Percentiles rank a stretch among this genome's conserved stretches.
Evolutionary conservation across 768 basidiomycete genomes (phyloP).

Genomic region (Fomitopsis pulvina): DNA sequence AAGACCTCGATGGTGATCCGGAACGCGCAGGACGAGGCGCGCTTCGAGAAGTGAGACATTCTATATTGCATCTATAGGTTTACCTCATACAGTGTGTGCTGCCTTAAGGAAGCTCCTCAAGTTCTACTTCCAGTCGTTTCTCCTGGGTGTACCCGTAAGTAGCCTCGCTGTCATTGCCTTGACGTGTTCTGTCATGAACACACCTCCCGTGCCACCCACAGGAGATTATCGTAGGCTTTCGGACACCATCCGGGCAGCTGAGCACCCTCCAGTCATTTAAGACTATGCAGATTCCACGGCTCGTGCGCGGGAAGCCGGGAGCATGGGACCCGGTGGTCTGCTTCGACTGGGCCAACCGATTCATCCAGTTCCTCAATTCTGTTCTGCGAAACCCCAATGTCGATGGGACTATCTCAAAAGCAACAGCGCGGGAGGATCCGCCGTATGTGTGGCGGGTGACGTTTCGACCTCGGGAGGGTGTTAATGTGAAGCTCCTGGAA

Average conservation of each 20-base stretch:
- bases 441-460: slow-evolving; percentile 62
- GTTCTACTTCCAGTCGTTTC: slow-evolving; percentile 88
- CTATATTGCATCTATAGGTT: too few species aligned
- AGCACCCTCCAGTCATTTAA: slow-evolving; percentile 64
- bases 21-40: slow-evolving; percentile 54
- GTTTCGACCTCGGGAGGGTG: slow-evolving; percentile 54
- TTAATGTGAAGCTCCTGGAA: slow-evolving; percentile 44
- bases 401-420: background rate
- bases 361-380: slow-evolving; percentile 47
- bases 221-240: slow-evolving; percentile 86
- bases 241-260: slow-evolving; percentile 67
- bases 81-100: slow-evolving; percentile 1
- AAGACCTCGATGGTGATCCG: slow-evolving; percentile 79
- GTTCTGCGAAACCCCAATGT: slow-evolving; percentile 1
- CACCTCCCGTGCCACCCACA: slow-evolving; percentile 28
- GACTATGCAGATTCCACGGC: slow-evolving; percentile 72
- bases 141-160: slow-evolving; percentile 84
- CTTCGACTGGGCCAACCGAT: slow-evolving; percentile 63
- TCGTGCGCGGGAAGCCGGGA: slow-evolving; percentile 65
- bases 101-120: slow-evolving; percentile 74
- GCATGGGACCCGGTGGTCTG: slow-evolving; percentile 76
- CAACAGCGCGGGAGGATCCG: background rate
- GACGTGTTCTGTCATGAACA: background rate
- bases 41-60: slow-evolving; percentile 74
- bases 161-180: background rate